phyloP scores from a whole-genome alignment of 176 grass and related monocot genomes.

The Lolium rigidum region DNA sequence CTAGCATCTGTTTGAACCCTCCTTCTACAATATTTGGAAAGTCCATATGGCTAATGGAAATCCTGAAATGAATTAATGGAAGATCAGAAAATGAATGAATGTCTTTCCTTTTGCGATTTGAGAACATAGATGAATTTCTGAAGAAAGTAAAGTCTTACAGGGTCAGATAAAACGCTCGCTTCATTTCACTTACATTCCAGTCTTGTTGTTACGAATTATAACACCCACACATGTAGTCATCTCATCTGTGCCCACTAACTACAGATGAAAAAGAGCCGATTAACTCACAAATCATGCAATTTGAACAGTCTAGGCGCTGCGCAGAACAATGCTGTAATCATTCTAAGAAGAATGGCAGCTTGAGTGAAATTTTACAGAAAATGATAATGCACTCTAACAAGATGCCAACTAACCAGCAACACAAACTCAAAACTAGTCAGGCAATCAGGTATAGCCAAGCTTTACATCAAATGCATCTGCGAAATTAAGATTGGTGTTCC shows the following conservation, averaged over 20 bases:
- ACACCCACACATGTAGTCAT: constrained; percentile 83
- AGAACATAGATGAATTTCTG: neutral
- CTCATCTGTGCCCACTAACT: constrained; percentile 93
- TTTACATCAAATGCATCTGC: neutral
- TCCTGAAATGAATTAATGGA: constrained; percentile 53
- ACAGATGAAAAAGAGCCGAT: constrained; percentile 32
- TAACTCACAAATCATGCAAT: constrained; percentile 5
- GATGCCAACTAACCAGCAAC: neutral
- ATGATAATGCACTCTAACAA: neutral
- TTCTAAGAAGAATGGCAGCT: neutral
- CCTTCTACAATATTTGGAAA: constrained; percentile 70
- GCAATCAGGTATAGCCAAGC: neutral
- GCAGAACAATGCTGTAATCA: neutral
- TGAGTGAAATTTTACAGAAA: neutral
- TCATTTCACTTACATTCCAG: constrained; percentile 89
- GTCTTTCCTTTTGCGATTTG: neutral
- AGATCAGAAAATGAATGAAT: constrained; percentile 24
- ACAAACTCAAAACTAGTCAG: neutral
- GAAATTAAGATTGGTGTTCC: neutral
- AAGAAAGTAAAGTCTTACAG: constrained; percentile 44
- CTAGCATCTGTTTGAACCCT: constrained; percentile 85
- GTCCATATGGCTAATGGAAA: constrained; percentile 85
- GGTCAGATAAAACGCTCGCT: constrained; percentile 46
- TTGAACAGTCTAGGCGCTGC: neutral
- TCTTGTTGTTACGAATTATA: constrained; percentile 76